Conservation (phyloP, 1,284 basidiomycete genomes). For the Fomes fomentarius region DNA sequence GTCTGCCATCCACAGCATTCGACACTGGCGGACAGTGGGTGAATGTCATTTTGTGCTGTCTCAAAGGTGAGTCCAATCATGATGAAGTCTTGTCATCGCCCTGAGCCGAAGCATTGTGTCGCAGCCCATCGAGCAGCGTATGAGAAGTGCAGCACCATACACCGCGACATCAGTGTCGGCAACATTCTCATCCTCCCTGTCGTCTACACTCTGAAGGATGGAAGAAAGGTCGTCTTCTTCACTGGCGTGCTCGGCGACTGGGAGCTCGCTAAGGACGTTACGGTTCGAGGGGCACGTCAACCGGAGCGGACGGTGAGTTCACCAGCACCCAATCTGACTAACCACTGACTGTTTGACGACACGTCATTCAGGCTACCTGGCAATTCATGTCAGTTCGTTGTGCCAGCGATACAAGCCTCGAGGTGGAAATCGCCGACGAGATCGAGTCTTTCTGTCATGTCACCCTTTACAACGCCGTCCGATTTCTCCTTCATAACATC, state of each 20-base stretch:
- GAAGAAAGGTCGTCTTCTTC: background rate
- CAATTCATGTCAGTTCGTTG: constrained; percentile 13
- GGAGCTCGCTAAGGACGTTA: constrained; percentile 13
- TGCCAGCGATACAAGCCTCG: background rate
- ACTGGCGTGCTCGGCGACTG: constrained; percentile 12
- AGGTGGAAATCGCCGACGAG: constrained; percentile 2
- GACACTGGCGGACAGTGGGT: background rate
- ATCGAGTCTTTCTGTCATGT: constrained; percentile 9
- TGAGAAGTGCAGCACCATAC: background rate
- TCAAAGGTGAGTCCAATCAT: background rate
- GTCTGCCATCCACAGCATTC: background rate
- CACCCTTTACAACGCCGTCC: constrained; percentile 5
- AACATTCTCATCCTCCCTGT: constrained; percentile 15
- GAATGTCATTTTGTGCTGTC: background rate
- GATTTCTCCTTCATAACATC: background rate
- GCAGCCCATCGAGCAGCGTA: constrained; percentile 9
- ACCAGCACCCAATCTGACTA: too few relatives aligned
- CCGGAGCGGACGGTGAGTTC: constrained; percentile 7
- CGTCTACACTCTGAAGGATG: background rate
- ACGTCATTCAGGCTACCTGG: constrained; percentile 18
- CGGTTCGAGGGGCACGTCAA: background rate
- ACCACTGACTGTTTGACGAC: too few relatives aligned
- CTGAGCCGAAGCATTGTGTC: background rate
- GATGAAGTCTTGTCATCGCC: background rate
- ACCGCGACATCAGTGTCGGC: constrained; percentile 18